Percentiles rank a stretch among this genome's conserved stretches.
Conservation (phyloP, 768 basidiomycete species). For the Leccinum subgranulosum region DNA sequence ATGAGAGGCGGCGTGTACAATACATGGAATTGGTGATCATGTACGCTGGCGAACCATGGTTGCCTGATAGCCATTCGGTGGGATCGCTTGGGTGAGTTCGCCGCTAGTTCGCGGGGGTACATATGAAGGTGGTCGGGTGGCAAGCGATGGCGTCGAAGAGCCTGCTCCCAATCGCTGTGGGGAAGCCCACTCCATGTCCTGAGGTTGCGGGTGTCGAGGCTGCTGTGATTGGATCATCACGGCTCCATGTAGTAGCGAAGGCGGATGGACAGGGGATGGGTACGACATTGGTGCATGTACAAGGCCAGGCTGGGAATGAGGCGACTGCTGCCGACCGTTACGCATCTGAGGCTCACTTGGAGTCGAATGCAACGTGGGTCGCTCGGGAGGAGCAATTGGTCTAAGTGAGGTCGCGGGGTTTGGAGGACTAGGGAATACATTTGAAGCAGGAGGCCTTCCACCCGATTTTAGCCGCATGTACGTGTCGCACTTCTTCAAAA, state of each 20-base stretch:
- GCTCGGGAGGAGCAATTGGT: slow-evolving; percentile 41
- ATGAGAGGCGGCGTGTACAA: slow-evolving; percentile 4
- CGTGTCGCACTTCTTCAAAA: slow-evolving; percentile 93
- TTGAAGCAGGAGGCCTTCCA: slow-evolving; percentile 44
- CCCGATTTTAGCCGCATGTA: slow-evolving; percentile 71
- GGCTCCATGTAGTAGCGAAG: slow-evolving; percentile 43
- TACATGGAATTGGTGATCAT: slow-evolving; percentile 28
- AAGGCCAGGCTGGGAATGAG: slow-evolving; percentile 38
- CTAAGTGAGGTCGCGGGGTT: slow-evolving; percentile 18
- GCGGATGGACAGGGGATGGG: slow-evolving; percentile 41
- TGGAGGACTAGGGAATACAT: slow-evolving; percentile 30
- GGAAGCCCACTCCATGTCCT: slow-evolving; percentile 43
- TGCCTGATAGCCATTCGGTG: slow-evolving; percentile 44
- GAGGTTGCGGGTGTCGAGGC: slow-evolving; percentile 37
- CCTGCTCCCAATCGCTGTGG: slow-evolving; percentile 40
- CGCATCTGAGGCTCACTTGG: slow-evolving; percentile 37
- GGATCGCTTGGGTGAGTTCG: slow-evolving; percentile 39
- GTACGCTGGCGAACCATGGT: slow-evolving; percentile 50
- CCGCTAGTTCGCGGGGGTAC: slow-evolving; percentile 43
- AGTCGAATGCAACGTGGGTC: slow-evolving; percentile 41
- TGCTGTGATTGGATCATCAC: slow-evolving; percentile 43
- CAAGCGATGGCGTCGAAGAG: slow-evolving; percentile 30
- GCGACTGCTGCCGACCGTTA: slow-evolving; percentile 39
- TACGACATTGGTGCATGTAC: slow-evolving; percentile 45
- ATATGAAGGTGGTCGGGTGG: slow-evolving; percentile 52